These are phyloP conservation scores for Acacia crassicarpa DNA, from an alignment of 306 rosid genomes.

Conservation along the genomic window DNA sequence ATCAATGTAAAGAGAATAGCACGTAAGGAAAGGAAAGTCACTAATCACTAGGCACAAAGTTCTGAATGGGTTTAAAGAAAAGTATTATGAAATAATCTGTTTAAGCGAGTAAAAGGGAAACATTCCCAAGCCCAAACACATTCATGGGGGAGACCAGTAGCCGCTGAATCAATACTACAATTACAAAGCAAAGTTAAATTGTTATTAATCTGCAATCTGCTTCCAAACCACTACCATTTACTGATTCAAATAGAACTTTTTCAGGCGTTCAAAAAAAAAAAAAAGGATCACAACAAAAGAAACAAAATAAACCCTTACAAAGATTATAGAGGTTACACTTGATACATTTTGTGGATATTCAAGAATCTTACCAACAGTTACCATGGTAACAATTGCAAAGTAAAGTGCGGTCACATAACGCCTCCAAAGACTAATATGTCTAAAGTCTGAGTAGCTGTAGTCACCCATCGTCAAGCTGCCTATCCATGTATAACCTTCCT, in stretches of 20 bases:
- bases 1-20: neutral
- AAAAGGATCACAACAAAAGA: neutral
- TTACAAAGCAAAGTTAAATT: neutral
- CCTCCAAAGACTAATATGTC: conserved; percentile 60
- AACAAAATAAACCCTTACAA: neutral
- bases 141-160: neutral
- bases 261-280: neutral
- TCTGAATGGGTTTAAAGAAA: neutral
- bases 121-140: neutral
- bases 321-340: neutral
- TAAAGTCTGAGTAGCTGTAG: conserved; percentile 51
- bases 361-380: conserved; percentile 58
- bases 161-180: neutral
- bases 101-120: neutral
- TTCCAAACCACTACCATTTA: neutral
- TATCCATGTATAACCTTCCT: conserved; percentile 70
- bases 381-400: conserved; percentile 74
- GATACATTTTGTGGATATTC: neutral
- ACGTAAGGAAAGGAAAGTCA: too few relatives aligned
- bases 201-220: neutral
- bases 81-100: neutral
- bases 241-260: neutral
- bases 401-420: conserved; percentile 65
- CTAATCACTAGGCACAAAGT: neutral
- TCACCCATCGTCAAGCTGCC: conserved; percentile 70